Conservation (phyloP, 495 filamentous ascomycete genomes). For the Monascus purpureus region DNA sequence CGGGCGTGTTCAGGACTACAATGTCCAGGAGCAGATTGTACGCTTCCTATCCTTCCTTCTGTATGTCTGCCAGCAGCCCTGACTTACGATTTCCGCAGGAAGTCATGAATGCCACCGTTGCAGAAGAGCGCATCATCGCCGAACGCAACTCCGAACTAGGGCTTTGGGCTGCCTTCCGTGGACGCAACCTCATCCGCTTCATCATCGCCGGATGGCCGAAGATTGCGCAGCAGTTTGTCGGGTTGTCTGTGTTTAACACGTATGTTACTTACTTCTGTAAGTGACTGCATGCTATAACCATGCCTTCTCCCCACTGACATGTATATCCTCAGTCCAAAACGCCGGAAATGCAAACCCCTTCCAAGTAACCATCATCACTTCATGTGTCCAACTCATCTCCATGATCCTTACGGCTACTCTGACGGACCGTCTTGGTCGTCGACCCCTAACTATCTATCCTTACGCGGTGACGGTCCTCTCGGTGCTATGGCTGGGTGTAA, state of each 20-base stretch:
- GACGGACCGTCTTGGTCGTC: slow-evolving; percentile 25
- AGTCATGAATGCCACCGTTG: slow-evolving; percentile 18
- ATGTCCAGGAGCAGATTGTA: slow-evolving; percentile 21
- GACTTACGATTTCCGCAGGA: slow-evolving; percentile 4
- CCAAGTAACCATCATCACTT: slow-evolving; percentile 25
- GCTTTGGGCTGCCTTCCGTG: slow-evolving; percentile 20
- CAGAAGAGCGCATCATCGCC: slow-evolving; percentile 16
- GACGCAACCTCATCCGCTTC: slow-evolving; percentile 24
- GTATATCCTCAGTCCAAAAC: slow-evolving; percentile 17
- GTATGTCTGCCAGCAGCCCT: neutral
- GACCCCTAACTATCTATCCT: slow-evolving; percentile 23
- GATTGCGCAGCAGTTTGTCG: slow-evolving; percentile 29
- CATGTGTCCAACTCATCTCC: slow-evolving; percentile 25
- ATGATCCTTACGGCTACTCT: slow-evolving; percentile 17
- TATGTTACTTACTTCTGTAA: slow-evolving; percentile 30
- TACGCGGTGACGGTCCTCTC: slow-evolving; percentile 24
- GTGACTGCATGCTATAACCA: too few species aligned
- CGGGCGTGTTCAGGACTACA: slow-evolving; percentile 13
- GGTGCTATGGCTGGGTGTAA: slow-evolving; percentile 22
- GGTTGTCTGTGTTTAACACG: slow-evolving; percentile 26
- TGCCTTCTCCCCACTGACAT: too few species aligned
- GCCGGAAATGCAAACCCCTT: slow-evolving; percentile 28
- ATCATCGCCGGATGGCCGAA: slow-evolving; percentile 29
- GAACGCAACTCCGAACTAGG: slow-evolving; percentile 15
- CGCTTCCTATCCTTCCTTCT: neutral